Conservation (phyloP, 495 filamentous ascomycete species). For the Xylaria grammica region DNA sequence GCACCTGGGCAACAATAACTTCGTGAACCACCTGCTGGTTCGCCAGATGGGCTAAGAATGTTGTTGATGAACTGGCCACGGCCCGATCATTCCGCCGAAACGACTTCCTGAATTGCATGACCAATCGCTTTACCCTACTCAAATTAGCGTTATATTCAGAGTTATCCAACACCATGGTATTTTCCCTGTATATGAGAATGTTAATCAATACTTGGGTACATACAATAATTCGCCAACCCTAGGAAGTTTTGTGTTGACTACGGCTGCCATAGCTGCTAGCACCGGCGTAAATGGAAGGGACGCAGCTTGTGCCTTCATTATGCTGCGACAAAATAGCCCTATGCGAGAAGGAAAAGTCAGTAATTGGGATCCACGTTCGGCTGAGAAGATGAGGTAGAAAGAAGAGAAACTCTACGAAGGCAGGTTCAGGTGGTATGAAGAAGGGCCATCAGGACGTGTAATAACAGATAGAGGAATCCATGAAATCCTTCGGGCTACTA, state of each 20-base stretch:
- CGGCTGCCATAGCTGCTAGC: constrained; percentile 91
- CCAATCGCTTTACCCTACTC: constrained; percentile 80
- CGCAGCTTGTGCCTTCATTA: constrained; percentile 98
- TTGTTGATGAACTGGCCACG: constrained; percentile 87
- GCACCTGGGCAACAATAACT: constrained; percentile 87
- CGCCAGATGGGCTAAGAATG: constrained; percentile 91
- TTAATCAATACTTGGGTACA: too few species aligned
- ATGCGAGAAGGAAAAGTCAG: constrained; percentile 6
- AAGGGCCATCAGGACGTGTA: not conserved
- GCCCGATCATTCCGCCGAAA: constrained; percentile 98
- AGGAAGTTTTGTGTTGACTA: constrained; percentile 97
- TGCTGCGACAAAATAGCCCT: constrained; percentile 89
- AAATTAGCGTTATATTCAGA: too few species aligned
- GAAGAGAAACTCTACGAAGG: not conserved
- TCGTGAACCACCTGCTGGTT: constrained; percentile 97
- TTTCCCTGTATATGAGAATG: too few species aligned
- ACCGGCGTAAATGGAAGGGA: constrained; percentile 95
- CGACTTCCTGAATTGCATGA: constrained; percentile 92
- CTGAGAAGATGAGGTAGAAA: too few species aligned
- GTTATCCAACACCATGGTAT: too few species aligned
- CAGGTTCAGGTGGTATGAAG: too few species aligned
- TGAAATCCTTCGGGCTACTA: not conserved
- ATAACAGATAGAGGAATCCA: not conserved
- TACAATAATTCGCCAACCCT: constrained; percentile 90
- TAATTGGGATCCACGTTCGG: not conserved